Percentiles rank a stretch among this genome's conserved stretches.
Conservation (phyloP, 768 basidiomycete genomes). For the Clitopilus hobsonii region DNA sequence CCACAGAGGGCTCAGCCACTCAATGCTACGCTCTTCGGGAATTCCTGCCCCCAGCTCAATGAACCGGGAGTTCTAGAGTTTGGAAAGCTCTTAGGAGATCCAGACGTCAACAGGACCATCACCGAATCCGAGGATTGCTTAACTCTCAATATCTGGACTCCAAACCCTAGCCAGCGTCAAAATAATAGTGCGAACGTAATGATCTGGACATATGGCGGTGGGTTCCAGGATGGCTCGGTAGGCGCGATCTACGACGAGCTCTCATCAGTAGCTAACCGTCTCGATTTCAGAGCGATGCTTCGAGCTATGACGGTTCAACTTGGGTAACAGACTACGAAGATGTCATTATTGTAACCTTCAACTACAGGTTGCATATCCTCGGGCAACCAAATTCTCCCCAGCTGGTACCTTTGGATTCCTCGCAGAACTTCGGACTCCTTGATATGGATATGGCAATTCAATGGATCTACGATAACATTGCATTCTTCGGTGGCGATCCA, state of each 20-base stretch:
- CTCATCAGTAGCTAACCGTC: no score
- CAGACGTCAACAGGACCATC: slow-evolving; percentile 12
- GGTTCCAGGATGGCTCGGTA: slow-evolving; percentile 27
- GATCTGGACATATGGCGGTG: slow-evolving; percentile 30
- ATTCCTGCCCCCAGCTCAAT: slow-evolving; percentile 20
- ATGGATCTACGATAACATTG: slow-evolving; percentile 40
- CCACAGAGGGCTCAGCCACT: slow-evolving; percentile 11
- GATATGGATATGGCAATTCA: slow-evolving; percentile 30
- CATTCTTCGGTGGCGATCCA: slow-evolving; percentile 31
- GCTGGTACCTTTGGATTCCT: slow-evolving; percentile 12
- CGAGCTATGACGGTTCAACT: slow-evolving; percentile 20
- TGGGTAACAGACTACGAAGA: slow-evolving; percentile 26
- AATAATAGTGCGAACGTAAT: slow-evolving; percentile 29
- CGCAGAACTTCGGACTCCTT: slow-evolving; percentile 30
- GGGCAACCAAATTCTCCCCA: slow-evolving; percentile 31
- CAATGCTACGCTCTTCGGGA: slow-evolving; percentile 19
- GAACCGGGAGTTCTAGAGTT: slow-evolving; percentile 13
- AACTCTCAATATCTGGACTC: slow-evolving; percentile 31
- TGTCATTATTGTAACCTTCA: slow-evolving; percentile 26
- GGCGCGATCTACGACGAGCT: no score
- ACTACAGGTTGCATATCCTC: slow-evolving; percentile 31
- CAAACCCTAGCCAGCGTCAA: slow-evolving; percentile 20
- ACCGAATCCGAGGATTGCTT: slow-evolving; percentile 26
- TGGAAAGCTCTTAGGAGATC: slow-evolving; percentile 13
- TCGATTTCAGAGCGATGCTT: slow-evolving; percentile 23